Base-by-base conservation (phyloP, 2,329 filamentous ascomycete genomes). In the Pleoardoris graminearum region DNA sequence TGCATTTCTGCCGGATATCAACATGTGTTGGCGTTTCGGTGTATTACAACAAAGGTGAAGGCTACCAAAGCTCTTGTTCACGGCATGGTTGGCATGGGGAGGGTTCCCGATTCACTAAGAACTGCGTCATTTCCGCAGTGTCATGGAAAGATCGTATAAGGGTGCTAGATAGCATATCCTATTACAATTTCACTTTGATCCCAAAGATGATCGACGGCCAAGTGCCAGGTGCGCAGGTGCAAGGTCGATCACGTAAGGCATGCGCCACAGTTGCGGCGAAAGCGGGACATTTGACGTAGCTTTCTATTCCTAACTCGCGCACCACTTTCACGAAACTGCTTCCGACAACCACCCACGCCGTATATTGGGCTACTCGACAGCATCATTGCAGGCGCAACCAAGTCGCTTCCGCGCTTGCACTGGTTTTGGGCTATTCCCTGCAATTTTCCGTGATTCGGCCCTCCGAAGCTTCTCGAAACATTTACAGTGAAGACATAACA, bases 391-490 rank as follows among this genome's bases (percentile, higher is more conserved):
- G 27, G 27, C 27, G 12, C 7, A 7, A 32, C 30, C 4, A 10
- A 14, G 10, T 6, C 4, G 11, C 10, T 32, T 10, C 10, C 10
- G 11, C n/a, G 11, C 4, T 14, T 12, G 11, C 12, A 32, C n/a
- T 32, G 11, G 30, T 27, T 12, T 14, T 10, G 23, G 30, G 16
- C 25, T 29, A 19, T 16, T 17, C 39, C 12, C 38, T 27, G 38
- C 14, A 22, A 12, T 29, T 22, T 30, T 19, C 25, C 37, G n/a
- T n/a, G n/a, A n/a, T n/a, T n/a, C n/a, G 5, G 25, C 25, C 25
- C 48, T 48, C 37, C 36, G 52, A 51, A 54, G 42, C 36, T 51
- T 54, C 52, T 25, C 42, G 48, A 54, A 54, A 17, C 27, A 19
- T 36, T 35, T 12, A 17, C 46, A 36, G 32, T n/a, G n/a, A n/a